Percentiles rank a stretch among this genome's conserved stretches.
Evolutionary conservation across 441 rosid genomes (phyloP).

Genomic region (Jatropha multifida): DNA sequence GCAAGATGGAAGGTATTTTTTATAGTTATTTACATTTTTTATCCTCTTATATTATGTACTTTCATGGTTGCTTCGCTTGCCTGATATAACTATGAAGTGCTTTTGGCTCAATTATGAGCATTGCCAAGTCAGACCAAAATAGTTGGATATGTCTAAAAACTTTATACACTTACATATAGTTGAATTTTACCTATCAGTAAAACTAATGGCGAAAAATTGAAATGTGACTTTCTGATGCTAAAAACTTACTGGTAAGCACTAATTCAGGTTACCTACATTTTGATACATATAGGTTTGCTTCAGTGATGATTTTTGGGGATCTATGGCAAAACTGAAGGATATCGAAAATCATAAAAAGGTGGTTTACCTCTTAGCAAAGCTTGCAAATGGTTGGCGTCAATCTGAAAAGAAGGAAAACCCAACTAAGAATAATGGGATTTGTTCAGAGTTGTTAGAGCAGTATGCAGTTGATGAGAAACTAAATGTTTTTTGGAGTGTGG

Average conservation of each 20-base stretch:
- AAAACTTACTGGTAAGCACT: neutral
- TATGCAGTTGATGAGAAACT: slow-evolving; percentile 24
- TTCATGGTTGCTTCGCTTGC: too few species aligned
- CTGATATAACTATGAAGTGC: too few species aligned
- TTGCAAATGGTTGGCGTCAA: slow-evolving; percentile 44
- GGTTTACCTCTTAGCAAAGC: slow-evolving; percentile 22
- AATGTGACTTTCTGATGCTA: too few species aligned
- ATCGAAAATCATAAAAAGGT: slow-evolving; percentile 9
- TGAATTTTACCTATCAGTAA: too few species aligned
- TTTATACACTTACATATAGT: too few species aligned
- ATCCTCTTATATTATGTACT: too few species aligned
- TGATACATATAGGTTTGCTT: slow-evolving; percentile 31
- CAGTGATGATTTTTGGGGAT: slow-evolving; percentile 33
- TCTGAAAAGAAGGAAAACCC: slow-evolving; percentile 11
- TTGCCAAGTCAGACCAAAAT: too few species aligned
- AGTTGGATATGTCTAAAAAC: too few species aligned
- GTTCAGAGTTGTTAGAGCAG: slow-evolving; percentile 25
- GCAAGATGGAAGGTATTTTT: slow-evolving; percentile 42
- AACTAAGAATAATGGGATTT: neutral
- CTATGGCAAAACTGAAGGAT: slow-evolving; percentile 22
- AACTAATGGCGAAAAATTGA: too few species aligned
- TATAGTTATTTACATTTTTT: too few species aligned
- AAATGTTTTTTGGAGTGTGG: slow-evolving; percentile 35
- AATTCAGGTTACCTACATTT: neutral
- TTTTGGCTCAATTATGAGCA: too few species aligned